Evolutionary conservation across 345 rosid genomes (phyloP).

Genomic region (Salix suchowensis): DNA sequence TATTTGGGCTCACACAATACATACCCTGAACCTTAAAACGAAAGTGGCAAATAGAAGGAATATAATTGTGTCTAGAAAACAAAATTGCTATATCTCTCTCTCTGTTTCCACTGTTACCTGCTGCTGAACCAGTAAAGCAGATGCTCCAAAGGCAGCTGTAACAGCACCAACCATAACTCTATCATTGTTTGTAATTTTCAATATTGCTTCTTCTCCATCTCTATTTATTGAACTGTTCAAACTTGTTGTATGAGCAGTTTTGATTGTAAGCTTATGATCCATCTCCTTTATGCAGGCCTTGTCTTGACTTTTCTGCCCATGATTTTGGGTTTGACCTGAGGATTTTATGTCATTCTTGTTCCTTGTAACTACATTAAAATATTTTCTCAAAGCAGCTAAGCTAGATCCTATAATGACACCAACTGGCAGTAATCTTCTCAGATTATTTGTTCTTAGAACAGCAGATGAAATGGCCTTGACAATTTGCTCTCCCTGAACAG

Average conservation of each 20-base stretch:
- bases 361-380: slow-evolving; percentile 47
- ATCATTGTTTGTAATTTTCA: slow-evolving; percentile 33
- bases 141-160: slow-evolving; percentile 90
- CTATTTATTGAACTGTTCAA: slow-evolving; percentile 15
- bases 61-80: not conserved
- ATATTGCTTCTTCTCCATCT: slow-evolving; percentile 29
- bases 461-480: slow-evolving; percentile 67
- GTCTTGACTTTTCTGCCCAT: slow-evolving; percentile 12
- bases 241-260: slow-evolving; percentile 21
- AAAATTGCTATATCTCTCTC: not conserved
- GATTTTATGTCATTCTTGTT: slow-evolving; percentile 27
- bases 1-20: not conserved
- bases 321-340: slow-evolving; percentile 16
- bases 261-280: slow-evolving; percentile 14
- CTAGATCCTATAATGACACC: slow-evolving; percentile 83
- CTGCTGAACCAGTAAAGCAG: slow-evolving; percentile 62
- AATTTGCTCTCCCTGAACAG: slow-evolving; percentile 51
- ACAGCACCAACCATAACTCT: slow-evolving; percentile 75
- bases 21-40: not conserved
- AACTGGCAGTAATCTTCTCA: slow-evolving; percentile 66
- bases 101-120: slow-evolving; percentile 40
- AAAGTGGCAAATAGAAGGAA: not conserved
- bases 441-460: slow-evolving; percentile 53
- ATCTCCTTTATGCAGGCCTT: slow-evolving; percentile 10
- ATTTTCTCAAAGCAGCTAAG: slow-evolving; percentile 82